Percentiles rank a stretch among this genome's conserved stretches.
These are phyloP conservation scores for Komagataella kurtzmanii DNA, from an alignment of 805 yeast genomes.

Conservation along the genomic window DNA sequence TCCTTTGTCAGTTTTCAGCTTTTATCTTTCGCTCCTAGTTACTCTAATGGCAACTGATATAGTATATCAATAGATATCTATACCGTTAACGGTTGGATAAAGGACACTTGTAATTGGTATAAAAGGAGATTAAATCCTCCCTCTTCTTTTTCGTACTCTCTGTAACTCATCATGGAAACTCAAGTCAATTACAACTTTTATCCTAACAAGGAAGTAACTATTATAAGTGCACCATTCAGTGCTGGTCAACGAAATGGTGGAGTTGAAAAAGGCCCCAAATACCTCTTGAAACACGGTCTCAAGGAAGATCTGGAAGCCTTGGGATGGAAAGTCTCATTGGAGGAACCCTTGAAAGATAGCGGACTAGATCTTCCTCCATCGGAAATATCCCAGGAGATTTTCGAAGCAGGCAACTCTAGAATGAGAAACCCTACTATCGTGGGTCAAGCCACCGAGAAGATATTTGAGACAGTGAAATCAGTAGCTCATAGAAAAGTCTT, in stretches of 20 bases:
- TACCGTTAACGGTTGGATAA: not conserved
- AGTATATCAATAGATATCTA: too few relatives aligned
- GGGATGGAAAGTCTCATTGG: slow-evolving; percentile 55
- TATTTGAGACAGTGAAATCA: slow-evolving; percentile 45
- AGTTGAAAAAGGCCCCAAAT: slow-evolving; percentile 89
- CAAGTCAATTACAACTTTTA: slow-evolving; percentile 35
- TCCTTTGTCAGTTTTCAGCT: not conserved
- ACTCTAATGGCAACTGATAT: not conserved
- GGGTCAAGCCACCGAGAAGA: slow-evolving; percentile 50
- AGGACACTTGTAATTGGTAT: not conserved
- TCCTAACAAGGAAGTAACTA: slow-evolving; percentile 41
- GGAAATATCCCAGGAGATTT: slow-evolving; percentile 13
- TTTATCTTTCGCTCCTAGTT: not conserved
- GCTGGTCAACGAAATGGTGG: slow-evolving; percentile 95
- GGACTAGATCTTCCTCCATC: slow-evolving; percentile 25
- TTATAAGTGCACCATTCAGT: slow-evolving; percentile 82
- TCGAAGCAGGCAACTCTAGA: slow-evolving; percentile 15
- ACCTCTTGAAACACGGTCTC: slow-evolving; percentile 61
- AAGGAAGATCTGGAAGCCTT: slow-evolving; percentile 44
- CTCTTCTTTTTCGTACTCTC: not conserved
- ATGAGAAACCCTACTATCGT: slow-evolving; percentile 71
- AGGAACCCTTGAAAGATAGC: slow-evolving; percentile 35
- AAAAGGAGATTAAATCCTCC: not conserved
- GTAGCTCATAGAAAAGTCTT: slow-evolving; percentile 36
- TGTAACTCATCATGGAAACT: not conserved